phyloP scores from a whole-genome alignment of 805 yeast species.

The Pichia insulana region DNA sequence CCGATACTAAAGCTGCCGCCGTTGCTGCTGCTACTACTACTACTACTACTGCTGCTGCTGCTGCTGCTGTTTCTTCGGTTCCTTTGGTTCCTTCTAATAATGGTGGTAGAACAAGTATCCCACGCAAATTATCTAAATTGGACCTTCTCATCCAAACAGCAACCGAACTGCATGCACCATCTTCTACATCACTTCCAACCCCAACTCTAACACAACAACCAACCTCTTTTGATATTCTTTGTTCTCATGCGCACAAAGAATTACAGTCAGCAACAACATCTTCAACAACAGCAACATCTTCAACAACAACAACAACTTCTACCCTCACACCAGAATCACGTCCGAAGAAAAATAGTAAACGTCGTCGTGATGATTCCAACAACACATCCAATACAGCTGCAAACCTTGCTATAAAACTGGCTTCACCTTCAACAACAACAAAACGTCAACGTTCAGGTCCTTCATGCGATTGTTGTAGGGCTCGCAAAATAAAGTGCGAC shows the following conservation, averaged over 20 bases:
- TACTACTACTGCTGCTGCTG: no score
- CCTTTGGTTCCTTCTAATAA: no score
- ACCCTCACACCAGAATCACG: no score
- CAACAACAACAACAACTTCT: background rate
- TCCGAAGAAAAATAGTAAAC: background rate
- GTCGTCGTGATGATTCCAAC: constrained; percentile 4
- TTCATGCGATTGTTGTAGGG: constrained; percentile 62
- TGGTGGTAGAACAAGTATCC: no score
- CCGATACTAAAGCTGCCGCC: no score
- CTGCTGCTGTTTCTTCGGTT: no score
- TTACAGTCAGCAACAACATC: constrained; percentile 5
- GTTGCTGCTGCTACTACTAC: no score
- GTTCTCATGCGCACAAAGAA: background rate
- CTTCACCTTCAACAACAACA: constrained; percentile 25
- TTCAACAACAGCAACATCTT: background rate
- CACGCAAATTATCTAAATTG: constrained; percentile 18
- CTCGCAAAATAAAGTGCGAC: constrained; percentile 65
- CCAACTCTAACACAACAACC: background rate
- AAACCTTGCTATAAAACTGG: constrained; percentile 22
- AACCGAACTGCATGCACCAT: constrained; percentile 12
- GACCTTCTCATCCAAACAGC: constrained; percentile 28
- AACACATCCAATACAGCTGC: background rate
- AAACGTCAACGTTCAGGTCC: constrained; percentile 64
- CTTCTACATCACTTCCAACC: constrained; percentile 4
- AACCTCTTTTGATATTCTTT: background rate